A percentile compares a stretch with the other conserved stretches of the same genome.
Conservation (phyloP, 1,284 basidiomycete species). For the Malassezia nana region DNA sequence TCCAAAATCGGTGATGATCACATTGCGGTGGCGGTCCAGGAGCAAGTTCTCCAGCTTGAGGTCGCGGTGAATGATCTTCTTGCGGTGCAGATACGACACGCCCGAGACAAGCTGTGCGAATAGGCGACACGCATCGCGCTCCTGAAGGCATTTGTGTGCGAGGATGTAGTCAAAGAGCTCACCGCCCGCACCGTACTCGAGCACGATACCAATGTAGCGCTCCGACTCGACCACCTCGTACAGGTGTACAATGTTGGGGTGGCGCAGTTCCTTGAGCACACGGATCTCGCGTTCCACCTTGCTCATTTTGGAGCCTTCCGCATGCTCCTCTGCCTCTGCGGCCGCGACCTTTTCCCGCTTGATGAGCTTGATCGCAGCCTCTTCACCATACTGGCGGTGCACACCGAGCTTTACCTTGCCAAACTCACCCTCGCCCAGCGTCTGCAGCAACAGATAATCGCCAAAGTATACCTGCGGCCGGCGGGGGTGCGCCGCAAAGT, state of each 20-base stretch:
- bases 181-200: slow-evolving; percentile 92
- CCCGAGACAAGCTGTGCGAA: slow-evolving; percentile 98
- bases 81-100: slow-evolving; percentile 96
- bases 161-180: slow-evolving; percentile 99
- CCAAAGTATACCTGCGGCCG: slow-evolving; percentile 48
- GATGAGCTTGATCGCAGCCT: slow-evolving; percentile 98
- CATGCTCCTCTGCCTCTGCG: slow-evolving; percentile 44
- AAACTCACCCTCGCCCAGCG: slow-evolving; percentile 81
- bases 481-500: slow-evolving; percentile 47
- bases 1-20: slow-evolving; percentile 99
- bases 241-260: slow-evolving; percentile 94
- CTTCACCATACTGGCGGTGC: slow-evolving; percentile 84
- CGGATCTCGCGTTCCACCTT: slow-evolving; percentile 98
- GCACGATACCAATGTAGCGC: slow-evolving; percentile 98
- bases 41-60: slow-evolving; percentile 97
- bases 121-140: slow-evolving; percentile 85
- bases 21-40: slow-evolving; percentile 90
- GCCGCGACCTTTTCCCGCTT: slow-evolving; percentile 83
- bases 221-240: slow-evolving; percentile 99
- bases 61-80: slow-evolving; percentile 98
- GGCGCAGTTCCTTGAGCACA: slow-evolving; percentile 85
- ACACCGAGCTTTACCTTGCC: slow-evolving; percentile 98
- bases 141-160: slow-evolving; percentile 90
- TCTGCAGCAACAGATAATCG: slow-evolving; percentile 46
- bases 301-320: slow-evolving; percentile 61